These are phyloP conservation scores for Torulaspora globosa DNA, from an alignment of 1,139 yeast species.

Conservation along the genomic window DNA sequence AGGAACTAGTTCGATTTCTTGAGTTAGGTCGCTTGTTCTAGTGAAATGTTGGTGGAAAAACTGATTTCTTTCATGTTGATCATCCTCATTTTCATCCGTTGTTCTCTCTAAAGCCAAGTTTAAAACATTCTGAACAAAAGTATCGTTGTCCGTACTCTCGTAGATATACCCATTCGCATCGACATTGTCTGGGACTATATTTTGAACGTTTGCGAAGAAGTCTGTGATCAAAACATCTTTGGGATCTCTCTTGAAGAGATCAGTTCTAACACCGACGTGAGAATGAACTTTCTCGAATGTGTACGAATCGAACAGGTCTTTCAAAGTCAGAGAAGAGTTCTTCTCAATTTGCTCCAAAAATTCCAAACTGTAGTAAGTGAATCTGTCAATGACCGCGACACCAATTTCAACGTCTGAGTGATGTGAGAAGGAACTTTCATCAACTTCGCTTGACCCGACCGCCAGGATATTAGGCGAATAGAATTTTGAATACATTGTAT, in stretches of 20 bases:
- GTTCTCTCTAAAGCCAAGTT: conserved; percentile 23
- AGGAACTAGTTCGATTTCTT: neutral
- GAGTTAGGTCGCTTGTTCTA: conserved; percentile 7
- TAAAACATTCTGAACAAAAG: conserved; percentile 16
- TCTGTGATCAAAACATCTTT: conserved; percentile 78
- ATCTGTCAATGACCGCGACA: conserved; percentile 95
- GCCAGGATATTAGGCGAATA: conserved; percentile 91
- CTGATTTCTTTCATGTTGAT: neutral
- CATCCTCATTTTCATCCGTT: neutral
- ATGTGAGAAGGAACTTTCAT: conserved; percentile 90
- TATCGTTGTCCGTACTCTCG: conserved; percentile 8
- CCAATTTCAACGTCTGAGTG: conserved; percentile 95
- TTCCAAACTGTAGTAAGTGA: conserved; percentile 87
- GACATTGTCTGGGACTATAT: conserved; percentile 57
- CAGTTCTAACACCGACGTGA: conserved; percentile 85
- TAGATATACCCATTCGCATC: conserved; percentile 8
- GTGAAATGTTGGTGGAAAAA: neutral
- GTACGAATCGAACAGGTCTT: conserved; percentile 79
- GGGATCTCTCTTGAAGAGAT: conserved; percentile 64
- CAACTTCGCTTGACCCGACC: conserved; percentile 87
- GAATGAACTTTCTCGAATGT: conserved; percentile 85
- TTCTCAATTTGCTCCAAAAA: conserved; percentile 77
- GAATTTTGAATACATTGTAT: conserved; percentile 90
- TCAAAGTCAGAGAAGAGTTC: conserved; percentile 68
- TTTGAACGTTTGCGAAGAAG: conserved; percentile 91